Conservation (phyloP, 1,284 basidiomycete genomes). For the Peniophora sp. region DNA sequence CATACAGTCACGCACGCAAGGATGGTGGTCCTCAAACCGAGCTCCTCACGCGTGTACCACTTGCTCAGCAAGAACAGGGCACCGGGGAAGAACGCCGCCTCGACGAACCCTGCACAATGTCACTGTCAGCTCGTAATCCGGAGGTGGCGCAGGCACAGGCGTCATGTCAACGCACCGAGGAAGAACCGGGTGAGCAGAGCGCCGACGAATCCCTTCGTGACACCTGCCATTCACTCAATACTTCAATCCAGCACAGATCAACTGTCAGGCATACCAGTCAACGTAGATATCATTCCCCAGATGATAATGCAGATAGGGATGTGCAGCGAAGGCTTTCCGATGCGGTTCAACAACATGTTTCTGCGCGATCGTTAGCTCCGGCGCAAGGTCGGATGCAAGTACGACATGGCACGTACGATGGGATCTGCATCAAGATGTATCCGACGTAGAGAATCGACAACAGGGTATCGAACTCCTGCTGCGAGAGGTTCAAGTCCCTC, state of each 20-base stretch:
- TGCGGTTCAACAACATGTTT: conserved; percentile 67
- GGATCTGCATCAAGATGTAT: conserved; percentile 76
- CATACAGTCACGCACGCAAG: conserved; percentile 30
- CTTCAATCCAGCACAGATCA: not conserved
- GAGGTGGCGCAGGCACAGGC: no score
- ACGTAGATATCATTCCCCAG: conserved; percentile 62
- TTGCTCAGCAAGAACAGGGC: conserved; percentile 58
- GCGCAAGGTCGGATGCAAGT: conserved; percentile 5
- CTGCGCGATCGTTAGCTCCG: conserved; percentile 24
- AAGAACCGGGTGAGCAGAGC: conserved; percentile 71
- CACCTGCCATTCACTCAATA: conserved; percentile 4
- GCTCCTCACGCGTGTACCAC: conserved; percentile 63
- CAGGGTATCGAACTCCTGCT: conserved; percentile 61
- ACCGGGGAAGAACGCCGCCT: conserved; percentile 73
- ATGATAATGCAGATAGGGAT: conserved; percentile 63
- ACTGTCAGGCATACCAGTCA: conserved; percentile 36
- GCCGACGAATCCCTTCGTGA: conserved; percentile 48
- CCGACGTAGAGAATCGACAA: conserved; percentile 73
- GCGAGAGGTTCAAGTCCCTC: conserved; percentile 54
- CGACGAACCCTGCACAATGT: conserved; percentile 30
- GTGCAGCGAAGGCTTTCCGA: conserved; percentile 69
- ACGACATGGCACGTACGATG: conserved; percentile 42
- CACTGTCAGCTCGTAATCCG: no score
- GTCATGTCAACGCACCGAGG: conserved; percentile 29
- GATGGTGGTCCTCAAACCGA: conserved; percentile 66